Evolutionary conservation across 2,329 filamentous ascomycete genomes (phyloP).

Genomic region (Botrytis porri): DNA sequence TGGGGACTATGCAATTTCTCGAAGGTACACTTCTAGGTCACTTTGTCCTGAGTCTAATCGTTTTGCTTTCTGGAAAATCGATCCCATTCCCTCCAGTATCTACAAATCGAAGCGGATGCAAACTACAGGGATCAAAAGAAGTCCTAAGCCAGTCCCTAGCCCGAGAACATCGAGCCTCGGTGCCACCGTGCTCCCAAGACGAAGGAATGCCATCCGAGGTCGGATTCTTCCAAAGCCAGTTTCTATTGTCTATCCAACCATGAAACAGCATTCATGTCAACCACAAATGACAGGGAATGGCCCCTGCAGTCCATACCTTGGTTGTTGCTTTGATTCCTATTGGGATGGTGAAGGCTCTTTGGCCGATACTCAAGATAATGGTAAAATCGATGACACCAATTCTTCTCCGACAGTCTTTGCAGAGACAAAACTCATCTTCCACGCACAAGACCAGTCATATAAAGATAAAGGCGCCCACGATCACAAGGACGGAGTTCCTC

Average conservation of each 20-base stretch:
- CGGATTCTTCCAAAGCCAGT: slow-evolving; percentile 3
- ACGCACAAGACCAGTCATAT: not conserved
- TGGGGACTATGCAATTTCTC: not conserved
- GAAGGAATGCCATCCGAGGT: slow-evolving; percentile 13
- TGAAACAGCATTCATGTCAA: not conserved
- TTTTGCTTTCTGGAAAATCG: slow-evolving; percentile 1
- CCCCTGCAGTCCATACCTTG: not conserved
- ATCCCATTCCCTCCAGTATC: slow-evolving; percentile 4
- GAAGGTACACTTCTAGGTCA: not conserved
- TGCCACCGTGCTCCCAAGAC: not conserved
- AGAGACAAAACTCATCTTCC: not conserved
- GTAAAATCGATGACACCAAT: not conserved
- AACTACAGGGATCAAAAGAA: not conserved
- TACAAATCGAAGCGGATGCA: slow-evolving; percentile 1
- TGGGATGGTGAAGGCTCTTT: not conserved
- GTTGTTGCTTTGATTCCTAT: not conserved
- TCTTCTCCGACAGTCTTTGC: not conserved
- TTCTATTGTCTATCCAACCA: not conserved
- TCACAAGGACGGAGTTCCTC: not conserved
- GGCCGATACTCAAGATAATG: not conserved
- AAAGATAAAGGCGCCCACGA: not conserved
- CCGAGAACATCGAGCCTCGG: slow-evolving; percentile 10
- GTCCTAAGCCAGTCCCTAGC: not conserved
- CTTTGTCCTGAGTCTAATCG: not conserved
- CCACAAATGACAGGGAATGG: not conserved